Base-by-base conservation (phyloP, 805 yeast species). In the Candida montana region DNA sequence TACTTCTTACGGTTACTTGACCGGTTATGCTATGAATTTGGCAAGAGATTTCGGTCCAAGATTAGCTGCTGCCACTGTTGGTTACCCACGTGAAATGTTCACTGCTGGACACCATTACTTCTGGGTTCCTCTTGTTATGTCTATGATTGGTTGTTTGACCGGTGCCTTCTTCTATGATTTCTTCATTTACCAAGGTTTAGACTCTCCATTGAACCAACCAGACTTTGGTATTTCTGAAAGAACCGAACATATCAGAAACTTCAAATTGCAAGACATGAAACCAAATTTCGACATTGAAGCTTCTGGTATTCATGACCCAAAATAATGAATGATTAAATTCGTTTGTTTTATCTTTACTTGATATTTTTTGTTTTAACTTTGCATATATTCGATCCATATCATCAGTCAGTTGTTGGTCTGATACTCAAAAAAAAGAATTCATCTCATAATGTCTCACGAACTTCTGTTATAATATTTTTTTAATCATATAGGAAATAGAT, bases 41-140 rank as follows among this genome's bases (percentile, higher is more conserved):
- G 79, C 79, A 26, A 70, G 81, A 59, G 81, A 75, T 57, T 62
- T 74, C 38, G 77, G 73, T 17, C 80, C 81, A 42, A 61, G 81
- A 50, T 52, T 75, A 31, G 76, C 75, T 28, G 57, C 75, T 16
- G 62, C 64, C 31, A 59, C 72, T 39, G 63, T 71, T 29, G 81
- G 81, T 24, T 71, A 72, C 46, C 68, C 71, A 31, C 54, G 55
- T 24, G 67, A 57, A 29, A 60, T 55, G 50, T 72, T 71, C 66
- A 52, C 59, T 15, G 50, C 55, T 15, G 63, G 69, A 43, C 59
- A 62, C 53, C 64, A 67, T 50, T 74, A 71, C 54, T 71, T 71
- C 52, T 74, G 80, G 80, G 73, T 74, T 28, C 78, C 79, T 38
- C 54, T 72, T 47, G 63, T 71, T 23, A 72, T 69, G n/a, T 79